Evolutionary conservation across 2,329 filamentous ascomycete genomes (phyloP).

Genomic region (Ophiostoma piceae): DNA sequence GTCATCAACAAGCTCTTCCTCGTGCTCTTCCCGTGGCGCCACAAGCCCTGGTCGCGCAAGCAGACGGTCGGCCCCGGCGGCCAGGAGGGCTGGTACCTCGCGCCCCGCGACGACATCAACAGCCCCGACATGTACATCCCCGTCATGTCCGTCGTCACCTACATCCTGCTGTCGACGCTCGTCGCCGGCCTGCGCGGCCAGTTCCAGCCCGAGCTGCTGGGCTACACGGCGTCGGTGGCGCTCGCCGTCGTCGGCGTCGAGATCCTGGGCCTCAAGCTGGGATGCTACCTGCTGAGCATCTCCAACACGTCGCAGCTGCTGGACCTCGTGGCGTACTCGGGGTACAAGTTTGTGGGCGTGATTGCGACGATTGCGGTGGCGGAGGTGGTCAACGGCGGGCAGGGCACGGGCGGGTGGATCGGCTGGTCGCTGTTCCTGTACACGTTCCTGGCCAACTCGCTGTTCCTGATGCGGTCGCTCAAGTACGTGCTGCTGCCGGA

Average conservation of each 20-base stretch:
- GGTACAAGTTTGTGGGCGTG: conserved; percentile 97
- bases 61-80: conserved; percentile 66
- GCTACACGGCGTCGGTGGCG: conserved; percentile 79
- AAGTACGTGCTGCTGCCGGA: conserved; percentile 95
- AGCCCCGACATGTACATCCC: conserved; percentile 99
- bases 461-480: conserved; percentile 89
- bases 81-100: conserved; percentile 73
- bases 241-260: conserved; percentile 79
- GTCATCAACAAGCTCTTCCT: conserved; percentile 89
- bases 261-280: conserved; percentile 83
- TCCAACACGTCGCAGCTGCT: conserved; percentile 90
- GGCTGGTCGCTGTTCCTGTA: conserved; percentile 88
- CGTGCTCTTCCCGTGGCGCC: conserved; percentile 94
- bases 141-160: conserved; percentile 95
- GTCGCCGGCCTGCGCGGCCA: conserved; percentile 83
- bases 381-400: conserved; percentile 70
- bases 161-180: conserved; percentile 88
- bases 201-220: conserved; percentile 90
- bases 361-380: conserved; percentile 80
- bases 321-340: conserved; percentile 90
- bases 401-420: conserved; percentile 79
- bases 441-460: conserved; percentile 87
- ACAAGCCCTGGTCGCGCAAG: conserved; percentile 94
- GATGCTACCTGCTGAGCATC: conserved; percentile 89
- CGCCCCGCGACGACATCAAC: conserved; percentile 92